A percentile compares a stretch with the other conserved stretches of the same genome.
Evolutionary conservation across 768 basidiomycete species (phyloP).

Genomic region (Collybia sordida): DNA sequence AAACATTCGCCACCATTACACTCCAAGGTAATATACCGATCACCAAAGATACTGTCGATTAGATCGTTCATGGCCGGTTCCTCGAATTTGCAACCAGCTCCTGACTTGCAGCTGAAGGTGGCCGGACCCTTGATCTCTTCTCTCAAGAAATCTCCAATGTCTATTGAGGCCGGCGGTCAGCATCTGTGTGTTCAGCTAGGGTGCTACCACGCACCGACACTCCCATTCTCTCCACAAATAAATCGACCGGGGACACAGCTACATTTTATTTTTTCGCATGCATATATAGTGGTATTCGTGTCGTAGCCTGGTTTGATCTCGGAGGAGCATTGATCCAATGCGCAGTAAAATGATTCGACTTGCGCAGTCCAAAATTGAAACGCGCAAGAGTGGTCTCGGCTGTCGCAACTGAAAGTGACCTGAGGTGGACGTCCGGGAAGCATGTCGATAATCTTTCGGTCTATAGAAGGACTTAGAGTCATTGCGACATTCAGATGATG

Average conservation of each 20-base stretch:
- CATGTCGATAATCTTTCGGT: conserved; percentile 94
- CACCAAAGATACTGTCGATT: conserved; percentile 92
- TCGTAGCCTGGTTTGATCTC: conserved; percentile 50
- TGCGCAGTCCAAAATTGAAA: conserved; percentile 99
- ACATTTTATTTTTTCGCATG: conserved; percentile 84
- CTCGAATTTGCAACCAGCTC: conserved; percentile 82
- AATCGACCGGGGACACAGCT: conserved; percentile 92
- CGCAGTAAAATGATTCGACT: conserved; percentile 95
- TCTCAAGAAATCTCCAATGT: conserved; percentile 90
- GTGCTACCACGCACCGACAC: conserved; percentile 63
- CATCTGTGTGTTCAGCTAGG: too few relatives aligned
- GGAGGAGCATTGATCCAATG: conserved; percentile 68
- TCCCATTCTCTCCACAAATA: conserved; percentile 94
- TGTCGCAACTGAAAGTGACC: conserved; percentile 93
- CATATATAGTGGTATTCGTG: conserved; percentile 72
- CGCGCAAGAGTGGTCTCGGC: conserved; percentile 59
- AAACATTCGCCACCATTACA: conserved; percentile 93
- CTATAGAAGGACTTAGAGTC: conserved; percentile 35
- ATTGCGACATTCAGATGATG: not conserved
- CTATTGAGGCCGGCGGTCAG: conserved; percentile 32
- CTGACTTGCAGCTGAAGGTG: conserved; percentile 72
- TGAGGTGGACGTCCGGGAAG: conserved; percentile 87
- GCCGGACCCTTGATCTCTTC: conserved; percentile 93
- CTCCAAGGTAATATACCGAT: conserved; percentile 81
- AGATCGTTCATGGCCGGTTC: conserved; percentile 97